Evolutionary conservation across 2,329 filamentous ascomycete species (phyloP), one percentile per base, ranked within the genome.

Genomic region (Hypoxylon sp.): DNA sequence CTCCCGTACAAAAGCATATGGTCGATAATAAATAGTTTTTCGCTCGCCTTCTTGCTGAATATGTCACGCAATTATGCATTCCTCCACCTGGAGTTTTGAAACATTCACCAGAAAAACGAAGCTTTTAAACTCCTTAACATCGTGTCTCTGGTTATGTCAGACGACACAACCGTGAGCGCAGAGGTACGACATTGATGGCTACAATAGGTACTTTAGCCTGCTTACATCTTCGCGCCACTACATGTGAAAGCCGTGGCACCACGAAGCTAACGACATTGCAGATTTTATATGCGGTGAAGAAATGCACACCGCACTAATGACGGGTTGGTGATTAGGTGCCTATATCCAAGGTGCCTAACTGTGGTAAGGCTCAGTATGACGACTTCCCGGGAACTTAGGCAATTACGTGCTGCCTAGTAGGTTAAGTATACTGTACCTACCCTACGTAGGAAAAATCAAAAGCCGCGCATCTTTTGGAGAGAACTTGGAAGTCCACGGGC

Each of bases 241-340:
- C n/a, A 20, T 22, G 11, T 20, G 17, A 13, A 27, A 33, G 51
- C 17, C 30, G 53, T 42, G 53, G 33, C 17, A 37, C n/a, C 20
- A 42, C 42, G 11, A 44, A 50, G 55, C 54, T 59, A 25, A 56
- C 51, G 42, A 50, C n/a, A 42, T 54, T 60, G 42, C 48, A 30
- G 17, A 58, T 49, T 44, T 7, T 46, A 57, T 14, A 55, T 31
- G 65, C 65, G 61, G 61, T 64, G 66, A 65, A 56, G 57, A 65
- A 6, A 48, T 22, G 49, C 50, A 51, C 30, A 53, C 14, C 25
- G 48, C 33, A 37, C 35, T 33, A 31, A 46, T 22, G 49, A 20
- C 37, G 10, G n/a, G 48, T 61, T 37, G 44, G 22, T 33, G 33
- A 22, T 49, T 56, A 57, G 54, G 59, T 40, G 37, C 59, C 46